These are phyloP conservation scores for Aciculoconidium aculeatum DNA, from an alignment of 805 yeast species.

Conservation along the genomic window DNA sequence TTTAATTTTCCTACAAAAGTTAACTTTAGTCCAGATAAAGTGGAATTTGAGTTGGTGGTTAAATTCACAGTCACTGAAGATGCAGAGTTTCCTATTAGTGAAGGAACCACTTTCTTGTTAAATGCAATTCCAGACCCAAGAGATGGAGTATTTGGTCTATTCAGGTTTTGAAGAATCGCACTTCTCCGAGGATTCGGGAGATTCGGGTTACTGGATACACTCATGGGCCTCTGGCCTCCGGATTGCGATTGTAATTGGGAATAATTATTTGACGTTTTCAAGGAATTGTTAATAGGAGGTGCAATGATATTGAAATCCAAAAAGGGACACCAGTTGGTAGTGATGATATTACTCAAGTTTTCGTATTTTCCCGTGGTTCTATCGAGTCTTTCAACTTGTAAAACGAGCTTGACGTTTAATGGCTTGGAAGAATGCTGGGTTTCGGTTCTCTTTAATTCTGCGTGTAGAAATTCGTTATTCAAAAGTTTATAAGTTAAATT, in stretches of 20 bases:
- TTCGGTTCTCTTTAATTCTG: constrained; percentile 15
- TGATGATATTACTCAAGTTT: constrained; percentile 22
- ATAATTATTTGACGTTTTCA: constrained; percentile 21
- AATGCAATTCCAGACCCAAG: too few species aligned
- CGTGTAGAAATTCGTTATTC: constrained; percentile 23
- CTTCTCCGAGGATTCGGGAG: constrained; percentile 7
- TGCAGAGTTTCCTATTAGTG: constrained; percentile 11
- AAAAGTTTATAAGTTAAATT: constrained; percentile 29
- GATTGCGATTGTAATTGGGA: constrained; percentile 19
- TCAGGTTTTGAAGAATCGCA: too few species aligned
- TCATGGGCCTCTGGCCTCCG: constrained; percentile 6
- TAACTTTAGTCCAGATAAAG: constrained; percentile 39
- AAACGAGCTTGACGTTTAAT: constrained; percentile 19
- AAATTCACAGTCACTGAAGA: constrained; percentile 34
- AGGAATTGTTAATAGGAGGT: constrained; percentile 33
- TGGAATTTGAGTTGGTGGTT: constrained; percentile 20
- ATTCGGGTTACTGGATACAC: constrained; percentile 2
- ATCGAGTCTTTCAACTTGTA: constrained; percentile 18
- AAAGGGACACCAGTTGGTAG: constrained; percentile 36
- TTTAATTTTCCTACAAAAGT: constrained; percentile 59
- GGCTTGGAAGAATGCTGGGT: constrained; percentile 17
- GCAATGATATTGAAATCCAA: constrained; percentile 33
- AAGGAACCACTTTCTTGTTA: too few species aligned
- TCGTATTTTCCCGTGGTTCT: constrained; percentile 5
- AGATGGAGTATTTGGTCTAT: too few species aligned